Conservation (phyloP, 2,329 filamentous ascomycete genomes). For the Fusarium nanum region DNA sequence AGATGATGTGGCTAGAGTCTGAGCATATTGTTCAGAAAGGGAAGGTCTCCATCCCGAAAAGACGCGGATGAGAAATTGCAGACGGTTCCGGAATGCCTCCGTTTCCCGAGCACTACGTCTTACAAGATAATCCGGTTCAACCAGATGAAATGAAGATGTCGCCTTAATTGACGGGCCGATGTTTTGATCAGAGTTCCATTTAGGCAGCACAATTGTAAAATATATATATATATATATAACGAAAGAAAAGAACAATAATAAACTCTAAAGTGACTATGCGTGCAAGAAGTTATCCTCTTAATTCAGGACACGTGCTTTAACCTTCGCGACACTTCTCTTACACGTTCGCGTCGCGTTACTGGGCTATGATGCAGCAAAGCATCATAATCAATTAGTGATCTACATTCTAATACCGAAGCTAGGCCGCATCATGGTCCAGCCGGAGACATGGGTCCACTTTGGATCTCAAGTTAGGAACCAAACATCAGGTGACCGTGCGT, state of each 20-base stretch:
- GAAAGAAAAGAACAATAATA: not conserved
- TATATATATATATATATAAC: too few species aligned
- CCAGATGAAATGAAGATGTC: not conserved
- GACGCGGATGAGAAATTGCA: conserved; percentile 6
- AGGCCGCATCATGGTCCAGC: conserved; percentile 31
- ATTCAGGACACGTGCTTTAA: conserved; percentile 12
- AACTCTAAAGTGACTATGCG: not conserved
- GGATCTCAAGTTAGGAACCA: conserved; percentile 4
- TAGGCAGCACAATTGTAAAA: not conserved
- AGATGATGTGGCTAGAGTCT: conserved; percentile 14
- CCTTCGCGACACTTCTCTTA: conserved; percentile 22
- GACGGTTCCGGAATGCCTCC: conserved; percentile 22
- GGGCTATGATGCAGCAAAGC: conserved; percentile 1
- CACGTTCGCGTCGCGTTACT: conserved; percentile 31
- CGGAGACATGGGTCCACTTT: conserved; percentile 18
- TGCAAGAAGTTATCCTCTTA: not conserved
- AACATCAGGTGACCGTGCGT: conserved; percentile 26
- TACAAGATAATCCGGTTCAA: conserved; percentile 12
- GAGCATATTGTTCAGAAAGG: conserved; percentile 1
- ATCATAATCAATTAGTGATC: not conserved
- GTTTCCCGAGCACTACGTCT: conserved; percentile 27
- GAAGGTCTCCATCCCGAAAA: conserved; percentile 16
- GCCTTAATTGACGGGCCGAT: not conserved
- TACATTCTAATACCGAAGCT: conserved; percentile 4
- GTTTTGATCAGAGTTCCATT: not conserved